phyloP scores from a whole-genome alignment of 2,329 filamentous ascomycete species.

The Trichoderma sp. region DNA sequence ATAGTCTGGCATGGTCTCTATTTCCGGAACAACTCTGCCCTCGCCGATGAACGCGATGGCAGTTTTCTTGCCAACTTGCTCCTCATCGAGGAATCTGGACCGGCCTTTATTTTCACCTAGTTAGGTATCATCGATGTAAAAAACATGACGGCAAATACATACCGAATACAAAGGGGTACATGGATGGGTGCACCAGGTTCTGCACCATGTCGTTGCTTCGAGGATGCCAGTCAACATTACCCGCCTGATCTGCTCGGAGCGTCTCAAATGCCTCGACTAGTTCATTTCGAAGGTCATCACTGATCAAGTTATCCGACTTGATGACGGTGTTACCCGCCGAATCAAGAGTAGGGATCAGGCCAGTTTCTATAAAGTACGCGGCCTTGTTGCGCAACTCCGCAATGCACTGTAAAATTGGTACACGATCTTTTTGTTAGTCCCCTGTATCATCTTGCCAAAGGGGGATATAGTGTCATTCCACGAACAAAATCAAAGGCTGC shows the following conservation, averaged over 20 bases:
- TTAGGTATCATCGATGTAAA: background rate
- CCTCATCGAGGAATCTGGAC: slow-evolving; percentile 28
- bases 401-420: slow-evolving; percentile 34
- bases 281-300: slow-evolving; percentile 1
- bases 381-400: slow-evolving; percentile 53
- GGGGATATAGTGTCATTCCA: background rate
- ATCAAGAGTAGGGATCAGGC: slow-evolving; percentile 39
- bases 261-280: slow-evolving; percentile 17
- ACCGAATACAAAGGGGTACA: slow-evolving; percentile 31
- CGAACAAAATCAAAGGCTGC: slow-evolving; percentile 44
- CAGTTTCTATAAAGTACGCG: slow-evolving; percentile 43
- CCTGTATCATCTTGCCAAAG: no score
- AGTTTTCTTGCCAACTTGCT: slow-evolving; percentile 34
- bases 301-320: slow-evolving; percentile 24
- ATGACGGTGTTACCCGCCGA: slow-evolving; percentile 6
- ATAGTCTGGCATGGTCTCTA: background rate
- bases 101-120: background rate
- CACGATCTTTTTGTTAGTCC: background rate
- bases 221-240: slow-evolving; percentile 57
- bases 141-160: background rate
- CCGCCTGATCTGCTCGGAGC: slow-evolving; percentile 19
- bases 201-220: slow-evolving; percentile 56
- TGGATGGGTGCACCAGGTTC: slow-evolving; percentile 5
- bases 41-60: slow-evolving; percentile 38
- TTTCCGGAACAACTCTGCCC: slow-evolving; percentile 28